Conservation (phyloP, 2,329 filamentous ascomycete genomes). For the Colletotrichum theobromicola region DNA sequence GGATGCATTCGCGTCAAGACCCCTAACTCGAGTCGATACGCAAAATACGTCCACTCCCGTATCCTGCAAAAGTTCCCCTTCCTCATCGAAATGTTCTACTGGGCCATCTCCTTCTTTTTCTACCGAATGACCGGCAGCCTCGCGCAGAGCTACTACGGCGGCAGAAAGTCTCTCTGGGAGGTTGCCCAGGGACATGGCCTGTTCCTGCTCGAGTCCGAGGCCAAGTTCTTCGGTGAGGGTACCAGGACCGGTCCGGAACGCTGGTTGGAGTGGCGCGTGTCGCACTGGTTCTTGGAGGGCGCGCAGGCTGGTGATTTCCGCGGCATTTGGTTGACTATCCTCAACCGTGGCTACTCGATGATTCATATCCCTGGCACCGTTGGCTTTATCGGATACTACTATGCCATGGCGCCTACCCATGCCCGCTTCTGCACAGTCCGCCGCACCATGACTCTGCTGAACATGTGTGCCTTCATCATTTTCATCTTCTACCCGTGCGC, state of each 20-base stretch:
- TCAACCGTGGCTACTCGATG: conserved; percentile 64
- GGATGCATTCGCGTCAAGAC: conserved; percentile 52
- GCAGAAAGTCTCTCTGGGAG: conserved; percentile 44
- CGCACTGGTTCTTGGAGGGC: conserved; percentile 55
- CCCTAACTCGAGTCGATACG: conserved; percentile 67
- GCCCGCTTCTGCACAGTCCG: conserved; percentile 40
- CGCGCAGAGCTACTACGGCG: conserved; percentile 54
- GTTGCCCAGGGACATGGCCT: conserved; percentile 61
- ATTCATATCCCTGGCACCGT: conserved; percentile 67
- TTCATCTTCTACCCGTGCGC: conserved; percentile 71
- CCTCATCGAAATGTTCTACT: conserved; percentile 77
- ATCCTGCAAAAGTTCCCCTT: conserved; percentile 72
- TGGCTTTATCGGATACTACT: conserved; percentile 69
- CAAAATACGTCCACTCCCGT: conserved; percentile 63
- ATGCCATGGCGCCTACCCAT: conserved; percentile 55
- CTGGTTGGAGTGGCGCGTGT: conserved; percentile 52
- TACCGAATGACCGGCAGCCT: conserved; percentile 64
- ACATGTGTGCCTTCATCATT: conserved; percentile 63
- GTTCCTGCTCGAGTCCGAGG: conserved; percentile 59
- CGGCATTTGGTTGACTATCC: conserved; percentile 46
- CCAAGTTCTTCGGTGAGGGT: conserved; percentile 45
- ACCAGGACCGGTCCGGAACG: conserved; percentile 39
- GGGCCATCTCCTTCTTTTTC: conserved; percentile 69
- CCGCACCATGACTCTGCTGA: conserved; percentile 59
- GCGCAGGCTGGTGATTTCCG: conserved; percentile 17